Evolutionary conservation across 768 basidiomycete species (phyloP).

Genomic region (Mycena amicta): DNA sequence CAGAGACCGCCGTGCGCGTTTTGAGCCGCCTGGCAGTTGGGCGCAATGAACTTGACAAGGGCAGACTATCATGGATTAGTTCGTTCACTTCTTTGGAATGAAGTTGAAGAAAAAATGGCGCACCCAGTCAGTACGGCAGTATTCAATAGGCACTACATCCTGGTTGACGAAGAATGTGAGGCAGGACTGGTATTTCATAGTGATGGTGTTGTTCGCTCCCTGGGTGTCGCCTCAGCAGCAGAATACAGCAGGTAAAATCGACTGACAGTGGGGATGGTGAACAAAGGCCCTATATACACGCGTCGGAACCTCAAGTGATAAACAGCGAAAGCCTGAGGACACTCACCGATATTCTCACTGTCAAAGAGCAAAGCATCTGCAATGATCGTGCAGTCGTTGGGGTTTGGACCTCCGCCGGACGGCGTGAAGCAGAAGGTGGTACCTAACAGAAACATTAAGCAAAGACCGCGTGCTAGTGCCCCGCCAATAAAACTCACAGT

Average conservation of each 20-base stretch:
- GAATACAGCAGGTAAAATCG: neutral
- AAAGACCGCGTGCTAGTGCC: neutral
- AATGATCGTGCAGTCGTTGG: conserved; percentile 51
- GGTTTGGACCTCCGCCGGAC: conserved; percentile 49
- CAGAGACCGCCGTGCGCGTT: conserved; percentile 55
- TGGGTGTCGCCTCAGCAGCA: neutral
- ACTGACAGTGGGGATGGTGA: conserved; percentile 35
- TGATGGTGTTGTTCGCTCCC: conserved; percentile 39
- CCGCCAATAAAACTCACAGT: conserved; percentile 33
- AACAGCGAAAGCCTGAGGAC: conserved; percentile 5
- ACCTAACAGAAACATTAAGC: conserved; percentile 28
- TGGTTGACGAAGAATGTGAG: conserved; percentile 54
- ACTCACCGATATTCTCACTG: conserved; percentile 44
- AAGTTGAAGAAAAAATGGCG: conserved; percentile 9
- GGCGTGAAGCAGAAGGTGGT: conserved; percentile 49
- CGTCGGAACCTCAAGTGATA: too few relatives aligned
- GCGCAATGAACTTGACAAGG: conserved; percentile 43
- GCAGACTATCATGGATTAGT: conserved; percentile 37
- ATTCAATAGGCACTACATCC: conserved; percentile 38
- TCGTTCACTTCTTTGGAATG: neutral
- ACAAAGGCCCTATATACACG: conserved; percentile 34
- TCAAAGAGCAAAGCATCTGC: conserved; percentile 50
- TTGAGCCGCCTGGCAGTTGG: conserved; percentile 49
- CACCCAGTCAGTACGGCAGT: conserved; percentile 52
- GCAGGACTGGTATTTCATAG: conserved; percentile 46